Evolutionary conservation across 2,329 filamentous ascomycete species (phyloP), one percentile per base, ranked within the genome.

Genomic region (Thermothelomyces thermophilus): DNA sequence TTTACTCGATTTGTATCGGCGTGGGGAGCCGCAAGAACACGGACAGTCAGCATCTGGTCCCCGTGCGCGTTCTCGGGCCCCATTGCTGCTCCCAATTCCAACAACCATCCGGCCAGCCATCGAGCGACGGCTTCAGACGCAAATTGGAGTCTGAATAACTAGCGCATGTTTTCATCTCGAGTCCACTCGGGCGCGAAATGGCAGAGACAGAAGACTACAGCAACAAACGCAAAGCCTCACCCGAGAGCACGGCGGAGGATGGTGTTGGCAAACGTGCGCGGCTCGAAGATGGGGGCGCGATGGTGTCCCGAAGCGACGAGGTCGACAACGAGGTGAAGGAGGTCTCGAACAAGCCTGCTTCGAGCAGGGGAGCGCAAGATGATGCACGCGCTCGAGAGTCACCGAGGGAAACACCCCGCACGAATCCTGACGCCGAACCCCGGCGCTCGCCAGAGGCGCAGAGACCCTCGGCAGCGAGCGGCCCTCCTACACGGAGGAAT

Each of bases 401-500:
- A 6, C 45, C 51, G 22, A 31, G 28, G 20, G 39, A 35, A 19
- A 19, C 41, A 28, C 37, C 19, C 4, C 41, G 24, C 6, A 8
- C 8, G 14, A 37, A 45, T 22, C 17, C 5, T 3, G 39, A 50
- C 8, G 19, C 26, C 13, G 45, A 39, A 19, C 20, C 20, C 6
- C 46, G 41, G 34, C 44, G 19, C 42, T 41, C 56, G 24, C 40
- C 42, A 16, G 41, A 48, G 13, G 34, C 55, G 19, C 31, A 40
- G 19, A 28, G 55, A 19, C 49, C 47, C 9, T 54, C 52, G 5
- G 36, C 26, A 1, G 16, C 44, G 41, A 55, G 26, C 42, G 60
- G 48, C 62, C 51, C 51, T 11, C 51, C 53, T 5, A 20, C 68
- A 44, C 70, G 73, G 44, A 69, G 66, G 55, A 72, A 65, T 49